phyloP scores from a whole-genome alignment of 345 rosid species.

The Cardamine resedifolia region DNA sequence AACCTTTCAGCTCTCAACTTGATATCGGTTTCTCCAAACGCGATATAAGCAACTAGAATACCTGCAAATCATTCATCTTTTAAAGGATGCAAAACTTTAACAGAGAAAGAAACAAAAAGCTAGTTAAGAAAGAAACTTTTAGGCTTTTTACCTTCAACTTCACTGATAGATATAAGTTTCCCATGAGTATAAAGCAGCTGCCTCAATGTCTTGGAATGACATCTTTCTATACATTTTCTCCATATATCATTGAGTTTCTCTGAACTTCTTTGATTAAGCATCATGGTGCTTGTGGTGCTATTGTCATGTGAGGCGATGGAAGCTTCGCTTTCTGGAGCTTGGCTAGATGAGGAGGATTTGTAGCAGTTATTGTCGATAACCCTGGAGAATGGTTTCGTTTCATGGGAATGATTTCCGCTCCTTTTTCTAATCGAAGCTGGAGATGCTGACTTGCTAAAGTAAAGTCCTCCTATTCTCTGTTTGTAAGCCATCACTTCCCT shows the following conservation, averaged over 20 bases:
- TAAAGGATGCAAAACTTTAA: neutral
- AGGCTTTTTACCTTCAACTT: slow-evolving; percentile 63
- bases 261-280: slow-evolving; percentile 49
- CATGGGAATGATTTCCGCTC: slow-evolving; percentile 45
- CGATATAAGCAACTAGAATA: slow-evolving; percentile 69
- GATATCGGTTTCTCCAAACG: slow-evolving; percentile 62
- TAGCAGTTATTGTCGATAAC: slow-evolving; percentile 40
- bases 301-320: slow-evolving; percentile 45
- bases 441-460: slow-evolving; percentile 50
- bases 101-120: neutral
- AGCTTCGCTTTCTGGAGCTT: slow-evolving; percentile 36
- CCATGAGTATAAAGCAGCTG: slow-evolving; percentile 78
- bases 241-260: slow-evolving; percentile 70
- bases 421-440: slow-evolving; percentile 54
- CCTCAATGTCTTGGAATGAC: slow-evolving; percentile 89
- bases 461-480: slow-evolving; percentile 55
- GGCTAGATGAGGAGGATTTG: slow-evolving; percentile 48
- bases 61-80: slow-evolving; percentile 52
- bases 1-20: slow-evolving; percentile 89
- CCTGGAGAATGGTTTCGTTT: slow-evolving; percentile 42
- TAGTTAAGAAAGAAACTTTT: neutral
- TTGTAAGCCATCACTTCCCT: slow-evolving; percentile 59
- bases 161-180: slow-evolving; percentile 78
- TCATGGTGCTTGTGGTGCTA: slow-evolving; percentile 41
- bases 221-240: slow-evolving; percentile 77